Conservation (phyloP, 345 rosid genomes). For the Cardamine chenopodiifolia region DNA sequence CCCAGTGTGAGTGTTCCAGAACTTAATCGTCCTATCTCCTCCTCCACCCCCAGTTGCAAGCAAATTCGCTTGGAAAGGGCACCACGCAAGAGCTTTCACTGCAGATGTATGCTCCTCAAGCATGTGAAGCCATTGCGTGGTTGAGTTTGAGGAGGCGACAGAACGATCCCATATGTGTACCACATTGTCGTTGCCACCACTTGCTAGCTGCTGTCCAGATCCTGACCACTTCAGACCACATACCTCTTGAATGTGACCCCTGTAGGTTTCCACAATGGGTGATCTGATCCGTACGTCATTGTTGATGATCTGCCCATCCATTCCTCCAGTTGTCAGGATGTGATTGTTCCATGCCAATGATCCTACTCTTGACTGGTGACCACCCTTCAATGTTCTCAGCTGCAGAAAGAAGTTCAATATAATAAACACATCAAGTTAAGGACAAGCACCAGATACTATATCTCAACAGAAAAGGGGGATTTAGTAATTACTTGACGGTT, state of each 20-base stretch:
- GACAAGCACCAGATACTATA: background rate
- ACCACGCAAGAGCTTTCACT: slow-evolving; percentile 65
- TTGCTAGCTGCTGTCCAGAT: slow-evolving; percentile 56
- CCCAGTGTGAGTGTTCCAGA: slow-evolving; percentile 47
- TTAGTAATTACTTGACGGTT: slow-evolving; percentile 22
- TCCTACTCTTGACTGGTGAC: slow-evolving; percentile 50
- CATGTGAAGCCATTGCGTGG: slow-evolving; percentile 46
- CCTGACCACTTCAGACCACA: slow-evolving; percentile 65
- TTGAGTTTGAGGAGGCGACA: slow-evolving; percentile 45
- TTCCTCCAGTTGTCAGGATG: slow-evolving; percentile 55
- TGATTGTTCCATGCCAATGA: slow-evolving; percentile 49
- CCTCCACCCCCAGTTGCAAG: slow-evolving; percentile 48
- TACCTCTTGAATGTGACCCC: slow-evolving; percentile 53
- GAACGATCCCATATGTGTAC: slow-evolving; percentile 59
- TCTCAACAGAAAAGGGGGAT: background rate
- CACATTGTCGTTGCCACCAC: slow-evolving; percentile 49
- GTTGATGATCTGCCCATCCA: slow-evolving; percentile 51
- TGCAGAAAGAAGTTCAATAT: background rate
- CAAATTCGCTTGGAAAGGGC: slow-evolving; percentile 47
- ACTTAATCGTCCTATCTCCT: slow-evolving; percentile 45
- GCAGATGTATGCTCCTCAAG: slow-evolving; percentile 54
- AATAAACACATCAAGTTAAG: background rate
- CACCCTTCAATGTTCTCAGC: slow-evolving; percentile 46
- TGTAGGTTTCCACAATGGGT: slow-evolving; percentile 49
- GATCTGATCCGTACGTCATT: slow-evolving; percentile 50